These are phyloP conservation scores for Candolleomyces eurysporus DNA, from an alignment of 768 basidiomycete species.

Conservation along the genomic window DNA sequence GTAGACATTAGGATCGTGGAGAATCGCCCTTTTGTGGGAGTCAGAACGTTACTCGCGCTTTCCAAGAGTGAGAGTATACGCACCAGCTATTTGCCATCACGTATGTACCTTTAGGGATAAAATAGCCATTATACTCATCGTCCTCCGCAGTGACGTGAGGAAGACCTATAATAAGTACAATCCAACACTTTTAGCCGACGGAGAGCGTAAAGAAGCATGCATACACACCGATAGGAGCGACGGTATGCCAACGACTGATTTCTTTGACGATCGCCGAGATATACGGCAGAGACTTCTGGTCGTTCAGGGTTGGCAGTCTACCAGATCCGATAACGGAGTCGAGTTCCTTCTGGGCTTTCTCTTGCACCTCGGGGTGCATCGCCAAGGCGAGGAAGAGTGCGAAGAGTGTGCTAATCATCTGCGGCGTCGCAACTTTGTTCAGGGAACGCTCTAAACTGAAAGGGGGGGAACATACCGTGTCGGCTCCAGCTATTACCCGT, in stretches of 20 bases:
- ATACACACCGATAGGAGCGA: neutral
- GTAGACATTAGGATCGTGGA: neutral
- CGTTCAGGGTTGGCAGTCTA: slow-evolving; percentile 13
- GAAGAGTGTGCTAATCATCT: neutral
- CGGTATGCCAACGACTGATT: slow-evolving; percentile 4
- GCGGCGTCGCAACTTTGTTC: neutral
- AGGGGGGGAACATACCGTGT: neutral
- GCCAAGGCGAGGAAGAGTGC: slow-evolving; percentile 13
- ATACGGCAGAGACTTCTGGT: slow-evolving; percentile 14
- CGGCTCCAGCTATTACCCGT: neutral
- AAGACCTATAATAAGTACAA: neutral
- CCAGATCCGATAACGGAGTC: slow-evolving; percentile 14
- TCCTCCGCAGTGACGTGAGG: neutral
- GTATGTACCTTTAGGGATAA: slow-evolving; percentile 3
- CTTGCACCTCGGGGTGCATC: slow-evolving; percentile 14
- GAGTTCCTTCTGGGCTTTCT: slow-evolving; percentile 12
- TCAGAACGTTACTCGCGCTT: neutral
- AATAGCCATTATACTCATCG: slow-evolving; percentile 3
- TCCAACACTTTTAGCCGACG: too few relatives aligned
- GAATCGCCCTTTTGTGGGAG: neutral
- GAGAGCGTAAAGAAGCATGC: slow-evolving; percentile 10
- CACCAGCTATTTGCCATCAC: slow-evolving; percentile 2
- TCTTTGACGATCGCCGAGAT: slow-evolving; percentile 14
- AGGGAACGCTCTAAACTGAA: too few relatives aligned
- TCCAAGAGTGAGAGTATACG: neutral